These are phyloP conservation scores for Petunia axillaris DNA, from an alignment of 257 asterid species.

Conservation along the genomic window DNA sequence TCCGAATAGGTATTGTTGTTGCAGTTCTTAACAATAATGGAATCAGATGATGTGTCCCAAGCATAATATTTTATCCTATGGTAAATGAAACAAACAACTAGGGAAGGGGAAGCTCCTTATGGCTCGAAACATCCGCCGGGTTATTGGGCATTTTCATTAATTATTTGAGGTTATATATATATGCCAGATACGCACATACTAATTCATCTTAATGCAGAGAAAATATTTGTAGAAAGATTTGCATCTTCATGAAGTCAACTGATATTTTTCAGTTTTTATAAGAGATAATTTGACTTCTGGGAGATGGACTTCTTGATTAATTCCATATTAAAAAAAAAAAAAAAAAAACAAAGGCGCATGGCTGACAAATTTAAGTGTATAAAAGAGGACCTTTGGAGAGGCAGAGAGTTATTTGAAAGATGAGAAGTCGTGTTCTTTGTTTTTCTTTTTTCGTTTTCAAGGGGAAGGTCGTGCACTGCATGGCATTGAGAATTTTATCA, in stretches of 20 bases:
- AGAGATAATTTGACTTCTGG: not conserved
- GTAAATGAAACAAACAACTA: not conserved
- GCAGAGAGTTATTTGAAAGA: not conserved
- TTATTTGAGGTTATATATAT: not conserved
- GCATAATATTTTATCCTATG: not conserved
- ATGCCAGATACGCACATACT: not conserved
- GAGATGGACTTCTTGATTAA: not conserved
- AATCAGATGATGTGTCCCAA: not conserved
- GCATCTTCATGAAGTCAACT: not conserved
- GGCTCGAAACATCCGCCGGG: conserved; percentile 10
- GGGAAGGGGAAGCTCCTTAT: not conserved
- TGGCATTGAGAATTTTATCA: conserved; percentile 11
- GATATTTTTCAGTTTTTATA: not conserved
- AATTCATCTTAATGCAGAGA: not conserved
- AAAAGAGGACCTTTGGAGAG: not conserved
- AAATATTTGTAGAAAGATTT: not conserved
- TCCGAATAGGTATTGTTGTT: no score
- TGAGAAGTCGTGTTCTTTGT: not conserved
- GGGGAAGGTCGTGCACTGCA: not conserved
- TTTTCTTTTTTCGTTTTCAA: not conserved
- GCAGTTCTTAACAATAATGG: not conserved
- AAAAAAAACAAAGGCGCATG: not conserved
- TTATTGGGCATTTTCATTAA: not conserved
- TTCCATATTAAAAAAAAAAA: not conserved
- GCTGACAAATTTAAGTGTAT: not conserved